phyloP scores from a whole-genome alignment of 169 alveolate species.

The Toxoplasma gondii region DNA sequence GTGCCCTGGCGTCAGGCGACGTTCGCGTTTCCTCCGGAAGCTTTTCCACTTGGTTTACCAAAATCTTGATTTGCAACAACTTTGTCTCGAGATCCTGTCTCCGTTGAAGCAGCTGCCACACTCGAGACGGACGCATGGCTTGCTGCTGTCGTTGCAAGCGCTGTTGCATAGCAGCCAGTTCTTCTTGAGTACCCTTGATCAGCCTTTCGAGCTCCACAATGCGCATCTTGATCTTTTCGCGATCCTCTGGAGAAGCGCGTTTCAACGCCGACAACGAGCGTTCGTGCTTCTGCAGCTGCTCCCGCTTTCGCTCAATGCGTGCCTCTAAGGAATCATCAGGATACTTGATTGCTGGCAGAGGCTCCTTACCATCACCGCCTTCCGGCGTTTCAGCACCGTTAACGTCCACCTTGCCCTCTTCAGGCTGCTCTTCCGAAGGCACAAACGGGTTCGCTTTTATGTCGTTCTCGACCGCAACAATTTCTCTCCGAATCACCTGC shows the following conservation, averaged over 20 bases:
- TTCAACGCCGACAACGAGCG: not conserved
- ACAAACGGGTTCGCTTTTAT: not conserved
- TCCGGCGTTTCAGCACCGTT: not conserved
- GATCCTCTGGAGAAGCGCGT: not conserved
- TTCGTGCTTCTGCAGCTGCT: not conserved
- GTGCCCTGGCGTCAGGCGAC: not conserved
- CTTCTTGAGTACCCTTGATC: not conserved
- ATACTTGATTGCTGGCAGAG: not conserved
- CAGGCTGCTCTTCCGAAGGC: not conserved
- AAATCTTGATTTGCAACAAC: not conserved
- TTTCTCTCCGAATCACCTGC: not conserved
- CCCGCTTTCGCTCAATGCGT: not conserved
- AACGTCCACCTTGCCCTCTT: not conserved
- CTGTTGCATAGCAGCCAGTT: not conserved
- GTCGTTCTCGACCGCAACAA: slow-evolving; percentile 26
- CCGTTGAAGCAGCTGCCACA: not conserved
- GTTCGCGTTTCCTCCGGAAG: slow-evolving; percentile 26
- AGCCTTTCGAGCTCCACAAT: not conserved
- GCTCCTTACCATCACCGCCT: not conserved
- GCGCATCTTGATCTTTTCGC: not conserved
- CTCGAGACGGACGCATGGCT: not conserved
- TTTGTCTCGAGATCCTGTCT: not conserved
- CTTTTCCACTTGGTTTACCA: not conserved
- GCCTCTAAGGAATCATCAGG: not conserved
- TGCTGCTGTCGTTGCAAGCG: not conserved